Conservation (phyloP, 371 early-diverging fungal species). For the Rhizopus sp. region DNA sequence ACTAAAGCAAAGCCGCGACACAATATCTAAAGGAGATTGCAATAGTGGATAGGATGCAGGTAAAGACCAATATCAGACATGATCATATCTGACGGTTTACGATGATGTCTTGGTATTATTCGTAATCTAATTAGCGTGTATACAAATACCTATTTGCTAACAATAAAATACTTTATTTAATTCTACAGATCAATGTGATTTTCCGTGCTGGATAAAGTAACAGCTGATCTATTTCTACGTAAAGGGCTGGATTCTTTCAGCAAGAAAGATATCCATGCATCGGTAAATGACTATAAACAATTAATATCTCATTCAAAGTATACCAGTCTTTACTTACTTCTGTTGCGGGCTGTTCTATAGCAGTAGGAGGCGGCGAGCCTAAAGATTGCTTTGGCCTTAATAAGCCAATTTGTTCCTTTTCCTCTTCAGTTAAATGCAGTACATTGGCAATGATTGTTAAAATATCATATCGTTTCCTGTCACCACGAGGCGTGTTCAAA, state of each 20-base stretch:
- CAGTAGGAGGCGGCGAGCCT: constrained; percentile 14
- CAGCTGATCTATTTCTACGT: constrained; percentile 25
- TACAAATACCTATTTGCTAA: neutral
- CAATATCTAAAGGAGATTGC: too few species aligned
- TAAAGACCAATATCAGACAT: too few species aligned
- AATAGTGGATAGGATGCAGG: too few species aligned
- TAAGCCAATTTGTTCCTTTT: constrained; percentile 84
- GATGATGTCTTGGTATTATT: neutral
- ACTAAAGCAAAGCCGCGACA: too few species aligned
- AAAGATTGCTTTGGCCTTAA: constrained; percentile 47
- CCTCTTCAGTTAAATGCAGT: constrained; percentile 82
- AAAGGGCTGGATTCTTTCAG: constrained; percentile 63
- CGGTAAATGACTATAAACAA: constrained; percentile 72
- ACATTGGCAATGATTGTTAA: constrained; percentile 87
- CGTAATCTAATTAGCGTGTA: neutral
- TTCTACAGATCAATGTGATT: constrained; percentile 21
- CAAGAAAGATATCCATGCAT: constrained; percentile 88
- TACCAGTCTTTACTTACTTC: constrained; percentile 28
- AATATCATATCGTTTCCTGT: constrained; percentile 87
- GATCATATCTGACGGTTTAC: too few species aligned
- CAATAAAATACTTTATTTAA: neutral
- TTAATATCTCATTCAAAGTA: constrained; percentile 7
- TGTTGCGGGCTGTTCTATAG: constrained; percentile 34
- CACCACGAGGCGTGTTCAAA: constrained; percentile 81
- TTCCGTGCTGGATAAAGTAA: constrained; percentile 19